Evolutionary conservation across 495 filamentous ascomycete species (phyloP).

Genomic region (Tetracladium setigerum): DNA sequence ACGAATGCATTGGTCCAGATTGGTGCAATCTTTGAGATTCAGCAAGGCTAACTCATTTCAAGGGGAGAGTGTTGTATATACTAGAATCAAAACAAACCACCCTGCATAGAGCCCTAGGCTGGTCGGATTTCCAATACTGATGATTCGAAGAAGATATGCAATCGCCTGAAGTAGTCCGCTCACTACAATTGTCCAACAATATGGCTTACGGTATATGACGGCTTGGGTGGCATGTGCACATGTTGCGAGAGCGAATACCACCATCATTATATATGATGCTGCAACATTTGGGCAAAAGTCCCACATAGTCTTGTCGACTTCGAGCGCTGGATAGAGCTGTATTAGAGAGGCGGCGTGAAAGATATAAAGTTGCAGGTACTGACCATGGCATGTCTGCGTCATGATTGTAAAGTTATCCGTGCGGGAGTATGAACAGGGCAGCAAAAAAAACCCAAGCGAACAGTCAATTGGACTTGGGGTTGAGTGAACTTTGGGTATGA

Average conservation of each 20-base stretch:
- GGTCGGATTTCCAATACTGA: constrained; percentile 32
- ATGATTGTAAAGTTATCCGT: too few relatives aligned
- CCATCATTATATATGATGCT: constrained; percentile 27
- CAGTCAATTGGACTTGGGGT: too few relatives aligned
- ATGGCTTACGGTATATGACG: constrained; percentile 25
- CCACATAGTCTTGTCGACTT: too few relatives aligned
- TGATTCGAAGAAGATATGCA: constrained; percentile 27
- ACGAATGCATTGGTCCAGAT: constrained; percentile 54
- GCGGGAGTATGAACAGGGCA: too few relatives aligned
- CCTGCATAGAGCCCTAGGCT: constrained; percentile 18
- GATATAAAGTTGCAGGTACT: too few relatives aligned
- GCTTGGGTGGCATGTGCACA: constrained; percentile 27
- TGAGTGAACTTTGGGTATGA: too few relatives aligned
- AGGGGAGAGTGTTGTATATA: not conserved
- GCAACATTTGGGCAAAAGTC: constrained; percentile 22
- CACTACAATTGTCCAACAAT: constrained; percentile 46
- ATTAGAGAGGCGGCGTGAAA: too few relatives aligned
- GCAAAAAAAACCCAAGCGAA: too few relatives aligned
- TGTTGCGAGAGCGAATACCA: too few relatives aligned
- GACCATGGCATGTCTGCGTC: too few relatives aligned
- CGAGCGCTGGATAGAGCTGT: too few relatives aligned
- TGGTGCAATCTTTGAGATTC: constrained; percentile 28
- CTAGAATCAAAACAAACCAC: constrained; percentile 32
- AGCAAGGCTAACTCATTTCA: constrained; percentile 6
- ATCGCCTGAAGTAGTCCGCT: constrained; percentile 26